These are phyloP conservation scores for Xylaria longipes DNA, from an alignment of 495 filamentous ascomycete species.

Conservation along the genomic window DNA sequence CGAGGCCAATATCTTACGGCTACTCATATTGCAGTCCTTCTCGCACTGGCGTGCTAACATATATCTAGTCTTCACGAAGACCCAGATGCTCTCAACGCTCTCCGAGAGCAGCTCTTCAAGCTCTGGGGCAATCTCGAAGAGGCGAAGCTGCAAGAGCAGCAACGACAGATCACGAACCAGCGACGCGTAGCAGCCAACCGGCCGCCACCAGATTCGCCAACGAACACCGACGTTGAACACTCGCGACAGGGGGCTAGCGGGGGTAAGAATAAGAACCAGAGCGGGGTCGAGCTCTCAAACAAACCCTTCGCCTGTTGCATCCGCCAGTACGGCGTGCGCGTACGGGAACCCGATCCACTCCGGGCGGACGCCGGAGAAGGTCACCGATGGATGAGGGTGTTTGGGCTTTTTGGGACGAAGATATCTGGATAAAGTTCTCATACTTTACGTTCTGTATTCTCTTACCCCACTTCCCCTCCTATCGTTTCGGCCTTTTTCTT, in stretches of 20 bases:
- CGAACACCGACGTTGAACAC: neutral
- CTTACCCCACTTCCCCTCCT: too few species aligned
- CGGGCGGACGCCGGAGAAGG: slow-evolving; percentile 44
- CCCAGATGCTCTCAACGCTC: slow-evolving; percentile 45
- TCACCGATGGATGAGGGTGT: slow-evolving; percentile 56
- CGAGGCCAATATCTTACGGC: neutral
- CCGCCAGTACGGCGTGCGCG: slow-evolving; percentile 63
- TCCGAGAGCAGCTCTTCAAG: slow-evolving; percentile 75
- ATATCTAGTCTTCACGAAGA: slow-evolving; percentile 59
- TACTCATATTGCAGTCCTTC: neutral
- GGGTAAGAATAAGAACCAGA: neutral
- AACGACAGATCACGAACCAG: slow-evolving; percentile 22
- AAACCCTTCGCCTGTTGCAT: slow-evolving; percentile 67
- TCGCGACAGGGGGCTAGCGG: neutral
- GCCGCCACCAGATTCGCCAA: slow-evolving; percentile 32
- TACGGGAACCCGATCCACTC: slow-evolving; percentile 33
- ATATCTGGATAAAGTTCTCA: slow-evolving; percentile 40
- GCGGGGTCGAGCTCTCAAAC: slow-evolving; percentile 41
- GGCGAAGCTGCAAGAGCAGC: slow-evolving; percentile 49
- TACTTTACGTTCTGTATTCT: neutral
- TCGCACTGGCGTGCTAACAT: slow-evolving; percentile 21
- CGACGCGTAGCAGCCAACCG: slow-evolving; percentile 35
- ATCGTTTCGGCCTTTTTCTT: neutral
- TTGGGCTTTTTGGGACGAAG: slow-evolving; percentile 61
- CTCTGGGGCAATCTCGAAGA: slow-evolving; percentile 92